phyloP scores from a whole-genome alignment of 495 filamentous ascomycete genomes.

The Trichoderma erinaceum region DNA sequence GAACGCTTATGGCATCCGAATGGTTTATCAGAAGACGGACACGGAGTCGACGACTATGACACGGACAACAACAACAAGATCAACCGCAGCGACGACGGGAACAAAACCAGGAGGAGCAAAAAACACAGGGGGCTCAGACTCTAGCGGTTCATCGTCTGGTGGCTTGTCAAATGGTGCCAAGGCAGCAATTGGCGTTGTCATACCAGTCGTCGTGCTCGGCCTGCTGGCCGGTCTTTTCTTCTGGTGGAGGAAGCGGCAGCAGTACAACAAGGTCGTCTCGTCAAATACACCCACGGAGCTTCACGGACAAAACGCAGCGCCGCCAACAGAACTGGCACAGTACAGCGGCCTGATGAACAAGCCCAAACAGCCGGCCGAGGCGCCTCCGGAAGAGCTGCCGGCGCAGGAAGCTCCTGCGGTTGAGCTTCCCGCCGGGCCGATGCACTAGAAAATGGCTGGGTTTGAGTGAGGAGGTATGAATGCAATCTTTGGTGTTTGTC shows the following conservation, averaged over 20 bases:
- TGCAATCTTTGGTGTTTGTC: not conserved
- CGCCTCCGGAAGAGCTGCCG: not conserved
- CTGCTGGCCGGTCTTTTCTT: slow-evolving; percentile 21
- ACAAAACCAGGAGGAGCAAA: not conserved
- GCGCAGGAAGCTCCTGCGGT: not conserved
- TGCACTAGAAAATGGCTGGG: not conserved
- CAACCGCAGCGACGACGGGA: not conserved
- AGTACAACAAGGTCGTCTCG: not conserved
- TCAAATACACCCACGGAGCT: not conserved
- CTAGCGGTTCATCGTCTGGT: slow-evolving; percentile 10
- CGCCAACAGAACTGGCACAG: not conserved
- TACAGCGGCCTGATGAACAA: not conserved
- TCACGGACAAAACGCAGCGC: not conserved
- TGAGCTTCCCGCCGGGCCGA: not conserved
- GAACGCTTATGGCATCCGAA: slow-evolving; percentile 25
- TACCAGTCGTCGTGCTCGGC: slow-evolving; percentile 22
- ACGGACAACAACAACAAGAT: not conserved
- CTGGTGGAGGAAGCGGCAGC: slow-evolving; percentile 19
- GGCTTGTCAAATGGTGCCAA: slow-evolving; percentile 18
- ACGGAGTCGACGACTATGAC: slow-evolving; percentile 5
- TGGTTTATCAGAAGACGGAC: slow-evolving; percentile 26
- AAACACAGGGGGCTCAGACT: not conserved
- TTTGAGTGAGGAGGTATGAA: not conserved
- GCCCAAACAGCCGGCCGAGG: not conserved
- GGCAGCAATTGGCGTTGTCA: slow-evolving; percentile 21